Evolutionary conservation across 345 rosid genomes (phyloP).

Genomic region (Syzygium aqueum): DNA sequence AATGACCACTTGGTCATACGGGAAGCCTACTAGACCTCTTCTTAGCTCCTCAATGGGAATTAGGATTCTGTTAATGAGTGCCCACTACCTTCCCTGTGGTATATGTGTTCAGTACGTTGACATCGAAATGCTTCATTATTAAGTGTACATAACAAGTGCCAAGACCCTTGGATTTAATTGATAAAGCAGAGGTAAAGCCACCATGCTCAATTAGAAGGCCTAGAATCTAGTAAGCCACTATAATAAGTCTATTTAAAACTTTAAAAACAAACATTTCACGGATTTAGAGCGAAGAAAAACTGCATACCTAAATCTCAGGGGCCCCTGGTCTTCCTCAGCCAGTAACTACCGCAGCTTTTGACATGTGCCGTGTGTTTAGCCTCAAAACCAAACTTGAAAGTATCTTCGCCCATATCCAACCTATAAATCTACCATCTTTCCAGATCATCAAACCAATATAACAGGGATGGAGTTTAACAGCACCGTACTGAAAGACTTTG

Average conservation of each 20-base stretch:
- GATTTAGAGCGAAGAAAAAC: neutral
- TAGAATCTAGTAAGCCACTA: neutral
- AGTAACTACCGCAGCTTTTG: neutral
- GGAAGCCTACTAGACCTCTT: neutral
- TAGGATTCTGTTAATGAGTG: neutral
- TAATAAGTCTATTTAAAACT: neutral
- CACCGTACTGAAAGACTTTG: neutral
- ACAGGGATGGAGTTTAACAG: neutral
- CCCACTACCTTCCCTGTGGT: neutral
- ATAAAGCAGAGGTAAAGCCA: neutral
- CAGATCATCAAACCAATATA: neutral
- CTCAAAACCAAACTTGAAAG: neutral
- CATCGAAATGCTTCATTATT: neutral
- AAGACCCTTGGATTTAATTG: neutral
- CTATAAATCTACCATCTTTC: neutral
- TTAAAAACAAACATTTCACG: neutral
- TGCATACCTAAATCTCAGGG: neutral
- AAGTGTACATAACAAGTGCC: neutral
- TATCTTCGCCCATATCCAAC: neutral
- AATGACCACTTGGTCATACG: neutral
- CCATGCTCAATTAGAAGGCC: neutral
- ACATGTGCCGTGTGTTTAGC: neutral
- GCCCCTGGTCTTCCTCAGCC: neutral
- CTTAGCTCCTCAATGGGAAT: neutral
- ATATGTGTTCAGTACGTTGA: neutral